A percentile compares a stretch with the other conserved stretches of the same genome.
Conservation (phyloP, 129 eudicot genomes). For the Lactuca sativa region DNA sequence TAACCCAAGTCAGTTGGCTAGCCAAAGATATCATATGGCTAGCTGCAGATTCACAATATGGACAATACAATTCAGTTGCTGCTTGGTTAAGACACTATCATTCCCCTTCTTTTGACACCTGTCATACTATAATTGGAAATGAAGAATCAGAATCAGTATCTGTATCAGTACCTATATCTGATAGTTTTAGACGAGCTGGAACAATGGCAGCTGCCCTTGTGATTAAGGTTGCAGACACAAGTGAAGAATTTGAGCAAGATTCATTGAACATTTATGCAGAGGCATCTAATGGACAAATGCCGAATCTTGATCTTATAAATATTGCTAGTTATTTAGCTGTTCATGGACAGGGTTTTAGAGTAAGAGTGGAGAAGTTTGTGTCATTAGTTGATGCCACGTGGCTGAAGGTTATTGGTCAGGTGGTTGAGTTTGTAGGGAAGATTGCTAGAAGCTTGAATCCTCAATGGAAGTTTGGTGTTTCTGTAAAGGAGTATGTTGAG, state of each 20-base stretch:
- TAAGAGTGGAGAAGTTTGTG: conserved; percentile 64
- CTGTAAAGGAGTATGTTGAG: conserved; percentile 82
- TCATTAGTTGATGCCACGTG: conserved; percentile 64
- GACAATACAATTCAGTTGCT: conserved; percentile 73
- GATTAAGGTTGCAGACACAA: conserved; percentile 62
- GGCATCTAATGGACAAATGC: conserved; percentile 99
- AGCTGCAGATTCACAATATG: conserved; percentile 88
- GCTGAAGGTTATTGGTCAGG: conserved; percentile 58
- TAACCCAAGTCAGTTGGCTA: conserved; percentile 80
- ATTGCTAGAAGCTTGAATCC: conserved; percentile 73
- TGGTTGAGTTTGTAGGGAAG: conserved; percentile 57
- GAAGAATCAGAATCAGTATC: conserved; percentile 5
- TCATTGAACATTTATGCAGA: conserved; percentile 78
- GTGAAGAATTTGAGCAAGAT: conserved; percentile 50
- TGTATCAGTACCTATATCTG: conserved; percentile 14
- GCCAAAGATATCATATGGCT: conserved; percentile 99
- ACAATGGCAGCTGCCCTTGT: conserved; percentile 98
- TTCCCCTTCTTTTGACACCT: conserved; percentile 54
- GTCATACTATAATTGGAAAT: no score
- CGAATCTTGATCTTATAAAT: conserved; percentile 91
- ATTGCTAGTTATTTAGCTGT: conserved; percentile 81
- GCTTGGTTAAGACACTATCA: conserved; percentile 87
- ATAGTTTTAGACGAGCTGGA: conserved; percentile 78
- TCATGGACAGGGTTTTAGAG: conserved; percentile 75
- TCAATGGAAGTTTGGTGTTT: conserved; percentile 74